Conservation (phyloP, 2,329 filamentous ascomycete species). For the Penicillium griseofulvum region DNA sequence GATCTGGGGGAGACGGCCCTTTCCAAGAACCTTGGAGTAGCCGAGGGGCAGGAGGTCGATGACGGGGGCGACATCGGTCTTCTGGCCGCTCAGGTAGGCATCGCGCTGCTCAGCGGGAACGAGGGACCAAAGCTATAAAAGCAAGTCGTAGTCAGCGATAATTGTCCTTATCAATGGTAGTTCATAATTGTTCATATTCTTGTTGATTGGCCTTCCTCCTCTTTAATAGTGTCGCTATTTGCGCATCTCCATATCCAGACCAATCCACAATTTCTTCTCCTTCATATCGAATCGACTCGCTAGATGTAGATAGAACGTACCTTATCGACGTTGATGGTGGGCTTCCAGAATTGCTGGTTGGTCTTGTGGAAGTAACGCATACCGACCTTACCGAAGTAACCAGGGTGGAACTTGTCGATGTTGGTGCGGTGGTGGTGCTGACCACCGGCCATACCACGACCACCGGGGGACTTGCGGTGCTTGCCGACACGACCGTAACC, state of each 20-base stretch:
- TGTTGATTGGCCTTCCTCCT: constrained; percentile 1
- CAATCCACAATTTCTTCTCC: constrained; percentile 2
- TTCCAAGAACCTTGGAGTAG: constrained; percentile 98
- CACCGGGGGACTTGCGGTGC: constrained; percentile 88
- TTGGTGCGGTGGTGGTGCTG: constrained; percentile 98
- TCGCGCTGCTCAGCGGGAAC: constrained; percentile 91
- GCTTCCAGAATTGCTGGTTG: constrained; percentile 97
- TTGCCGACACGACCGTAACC: constrained; percentile 98
- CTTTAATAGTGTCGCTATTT: neutral
- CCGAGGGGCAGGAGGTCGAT: constrained; percentile 96
- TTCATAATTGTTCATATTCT: neutral
- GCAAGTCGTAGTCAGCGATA: constrained; percentile 18
- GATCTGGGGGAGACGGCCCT: constrained; percentile 90
- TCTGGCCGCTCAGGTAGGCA: constrained; percentile 76
- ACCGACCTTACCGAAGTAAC: constrained; percentile 98
- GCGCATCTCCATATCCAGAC: constrained; percentile 1
- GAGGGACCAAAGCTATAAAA: constrained; percentile 81
- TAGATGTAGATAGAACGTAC: constrained; percentile 50
- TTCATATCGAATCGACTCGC: constrained; percentile 9
- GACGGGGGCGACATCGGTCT: constrained; percentile 91
- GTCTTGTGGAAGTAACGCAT: constrained; percentile 97
- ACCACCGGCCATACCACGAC: constrained; percentile 90
- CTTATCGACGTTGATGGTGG: constrained; percentile 98
- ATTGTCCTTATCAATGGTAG: neutral
- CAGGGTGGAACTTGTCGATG: constrained; percentile 90